Evolutionary conservation across 768 basidiomycete species (phyloP).

Genomic region (Tricholoma furcatifolium): DNA sequence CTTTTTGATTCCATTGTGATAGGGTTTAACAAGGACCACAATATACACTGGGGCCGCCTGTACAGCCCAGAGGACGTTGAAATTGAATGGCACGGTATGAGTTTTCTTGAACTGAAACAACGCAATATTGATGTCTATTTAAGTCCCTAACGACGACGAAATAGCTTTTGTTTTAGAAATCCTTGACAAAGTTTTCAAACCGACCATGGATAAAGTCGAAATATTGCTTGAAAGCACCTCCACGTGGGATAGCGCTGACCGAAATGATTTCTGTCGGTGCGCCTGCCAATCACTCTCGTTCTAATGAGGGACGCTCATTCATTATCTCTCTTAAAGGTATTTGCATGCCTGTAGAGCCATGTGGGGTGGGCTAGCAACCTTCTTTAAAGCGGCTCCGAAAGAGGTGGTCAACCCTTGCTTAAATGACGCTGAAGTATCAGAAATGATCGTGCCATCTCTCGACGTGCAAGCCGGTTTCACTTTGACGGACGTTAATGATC

Average conservation of each 20-base stretch:
- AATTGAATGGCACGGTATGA: conserved; percentile 84
- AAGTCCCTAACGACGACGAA: conserved; percentile 67
- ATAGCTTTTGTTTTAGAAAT: conserved; percentile 80
- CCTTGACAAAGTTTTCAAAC: conserved; percentile 64
- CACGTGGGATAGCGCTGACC: conserved; percentile 62
- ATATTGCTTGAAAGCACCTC: conserved; percentile 50
- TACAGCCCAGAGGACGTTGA: conserved; percentile 78
- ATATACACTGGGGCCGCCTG: conserved; percentile 75
- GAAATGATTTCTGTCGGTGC: conserved; percentile 86
- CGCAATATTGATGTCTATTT: conserved; percentile 10
- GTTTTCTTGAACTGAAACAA: background rate
- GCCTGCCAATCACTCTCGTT: conserved; percentile 11
- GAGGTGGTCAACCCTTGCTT: conserved; percentile 55
- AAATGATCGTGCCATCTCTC: conserved; percentile 63
- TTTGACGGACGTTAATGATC: conserved; percentile 70
- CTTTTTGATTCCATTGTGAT: conserved; percentile 14
- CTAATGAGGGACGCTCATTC: background rate
- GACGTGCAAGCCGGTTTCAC: conserved; percentile 74
- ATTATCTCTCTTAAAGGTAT: conserved; percentile 38
- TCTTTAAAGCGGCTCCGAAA: conserved; percentile 60
- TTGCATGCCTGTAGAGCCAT: conserved; percentile 72
- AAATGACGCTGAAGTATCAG: conserved; percentile 67
- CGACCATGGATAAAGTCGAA: conserved; percentile 68
- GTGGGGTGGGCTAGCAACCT: conserved; percentile 74
- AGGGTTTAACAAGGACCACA: conserved; percentile 67